phyloP scores from a whole-genome alignment of 129 eudicot species.

The Ambrosia trifida region DNA sequence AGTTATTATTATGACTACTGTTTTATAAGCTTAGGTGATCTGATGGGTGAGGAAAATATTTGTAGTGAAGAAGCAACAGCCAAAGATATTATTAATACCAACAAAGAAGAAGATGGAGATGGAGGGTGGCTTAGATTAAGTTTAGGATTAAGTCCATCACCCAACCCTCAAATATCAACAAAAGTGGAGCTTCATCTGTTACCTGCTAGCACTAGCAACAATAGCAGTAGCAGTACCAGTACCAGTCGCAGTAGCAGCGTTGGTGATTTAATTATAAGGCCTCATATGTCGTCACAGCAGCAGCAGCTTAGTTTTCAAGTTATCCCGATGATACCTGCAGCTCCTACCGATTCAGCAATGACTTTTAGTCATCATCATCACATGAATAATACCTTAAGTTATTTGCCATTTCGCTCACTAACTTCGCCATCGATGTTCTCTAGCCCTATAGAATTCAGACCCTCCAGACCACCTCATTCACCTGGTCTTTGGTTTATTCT shows the following conservation, averaged over 20 bases:
- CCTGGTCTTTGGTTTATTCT: conserved; percentile 78
- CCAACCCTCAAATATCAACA: conserved; percentile 15
- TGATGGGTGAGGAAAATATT: conserved; percentile 28
- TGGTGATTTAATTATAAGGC: neutral
- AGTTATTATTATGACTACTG: conserved; percentile 16
- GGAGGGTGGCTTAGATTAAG: conserved; percentile 68
- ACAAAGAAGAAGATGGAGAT: conserved; percentile 13
- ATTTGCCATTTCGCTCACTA: conserved; percentile 28
- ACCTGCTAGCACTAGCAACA: conserved; percentile 1
- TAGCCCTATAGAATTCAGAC: conserved; percentile 44
- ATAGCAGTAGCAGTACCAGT: conserved; percentile 14
- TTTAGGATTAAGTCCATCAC: conserved; percentile 30
- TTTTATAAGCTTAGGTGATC: conserved; percentile 24
- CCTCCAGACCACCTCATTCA: conserved; percentile 51
- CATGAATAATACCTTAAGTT: conserved; percentile 4
- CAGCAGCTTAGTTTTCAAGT: conserved; percentile 18
- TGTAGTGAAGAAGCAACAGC: conserved; percentile 15
- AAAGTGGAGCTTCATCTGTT: conserved; percentile 43
- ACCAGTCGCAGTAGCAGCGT: neutral
- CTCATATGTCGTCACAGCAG: neutral
- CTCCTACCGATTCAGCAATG: conserved; percentile 18
- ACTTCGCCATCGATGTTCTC: neutral
- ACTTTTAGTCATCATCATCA: conserved; percentile 24
- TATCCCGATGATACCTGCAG: conserved; percentile 5
- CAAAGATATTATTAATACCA: neutral